Evolutionary conservation across 768 basidiomycete species (phyloP), one percentile per base, ranked within the genome.

Genomic region (Russula abietina): DNA sequence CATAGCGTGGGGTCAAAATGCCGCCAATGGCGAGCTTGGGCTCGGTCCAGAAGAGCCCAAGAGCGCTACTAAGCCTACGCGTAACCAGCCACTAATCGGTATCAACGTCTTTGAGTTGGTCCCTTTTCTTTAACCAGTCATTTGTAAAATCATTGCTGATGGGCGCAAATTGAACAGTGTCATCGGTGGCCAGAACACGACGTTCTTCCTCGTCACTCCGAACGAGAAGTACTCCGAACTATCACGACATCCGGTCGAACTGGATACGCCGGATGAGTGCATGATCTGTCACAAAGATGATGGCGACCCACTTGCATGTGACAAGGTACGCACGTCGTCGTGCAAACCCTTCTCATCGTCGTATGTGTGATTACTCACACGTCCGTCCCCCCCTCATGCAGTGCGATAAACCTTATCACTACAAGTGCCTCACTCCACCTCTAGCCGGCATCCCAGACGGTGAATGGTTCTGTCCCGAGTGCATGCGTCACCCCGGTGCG

Each of bases 341-440:
- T 22, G 9, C 10, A 43, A 19, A 7, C 38, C 17, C 54, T 17
- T 71, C 60, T 22, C 10, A n/a, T 60, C 33, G 53, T 52, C 39
- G 17, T 60, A 32, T 32, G 59, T 28, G 48, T 32, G 6, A 12
- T 32, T 51, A 52, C 61, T 30, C 36, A 55, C 30, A 4, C 68
- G 7, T 49, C 14, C 59, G 26, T 49, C 51, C 26, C 36, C n/a
- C 7, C 24, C 24, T 9, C 33, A 24, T 24, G 11, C 65, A 96
- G 90, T 98, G 95, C 71, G 95, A 98, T 71, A 79, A 81, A 48
- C 91, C 93, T 1, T 96, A 88, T 73, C 95, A 98, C 73, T 78
- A 90, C 16, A 79, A 78, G 14, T 98, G 95, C 73, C 82, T 95
- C 50, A 75, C 78, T 48, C 93, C 93, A 19, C 91, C 93, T 2